Evolutionary conservation across 306 rosid genomes (phyloP).

Genomic region (Quercus parvula): DNA sequence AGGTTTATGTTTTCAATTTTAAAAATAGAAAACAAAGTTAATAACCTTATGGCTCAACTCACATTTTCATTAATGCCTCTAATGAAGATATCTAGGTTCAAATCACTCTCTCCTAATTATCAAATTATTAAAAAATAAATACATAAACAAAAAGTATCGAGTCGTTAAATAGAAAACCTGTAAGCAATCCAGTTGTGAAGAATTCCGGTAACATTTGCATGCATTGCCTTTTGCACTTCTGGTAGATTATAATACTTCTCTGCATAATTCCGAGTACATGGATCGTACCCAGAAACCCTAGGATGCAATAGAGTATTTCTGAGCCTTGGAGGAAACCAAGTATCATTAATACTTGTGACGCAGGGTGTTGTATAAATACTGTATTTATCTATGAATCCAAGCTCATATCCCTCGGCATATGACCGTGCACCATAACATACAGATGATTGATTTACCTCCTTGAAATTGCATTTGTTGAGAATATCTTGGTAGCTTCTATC

Average conservation of each 20-base stretch:
- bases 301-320: constrained; percentile 46
- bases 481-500: constrained; percentile 62
- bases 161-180: constrained; percentile 38
- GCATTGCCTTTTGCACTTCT: constrained; percentile 81
- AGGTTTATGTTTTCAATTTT: no score
- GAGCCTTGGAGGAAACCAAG: constrained; percentile 26
- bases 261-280: constrained; percentile 68
- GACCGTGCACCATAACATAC: constrained; percentile 42
- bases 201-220: constrained; percentile 64
- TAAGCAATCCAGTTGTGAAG: constrained; percentile 83
- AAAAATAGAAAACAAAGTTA: no score
- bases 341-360: constrained; percentile 8
- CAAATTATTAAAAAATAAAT: not conserved
- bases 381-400: constrained; percentile 61
- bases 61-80: no score
- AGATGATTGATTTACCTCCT: constrained; percentile 28
- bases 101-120: not conserved
- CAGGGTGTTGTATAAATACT: constrained; percentile 71
- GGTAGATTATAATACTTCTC: constrained; percentile 67
- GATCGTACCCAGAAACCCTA: constrained; percentile 69
- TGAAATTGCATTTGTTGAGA: constrained; percentile 59
- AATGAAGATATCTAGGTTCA: no score
- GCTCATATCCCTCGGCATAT: constrained; percentile 51
- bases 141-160: not conserved
- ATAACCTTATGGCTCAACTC: no score